Evolutionary conservation across 2,329 filamentous ascomycete species (phyloP).

Genomic region (Cladophialophora exuberans): DNA sequence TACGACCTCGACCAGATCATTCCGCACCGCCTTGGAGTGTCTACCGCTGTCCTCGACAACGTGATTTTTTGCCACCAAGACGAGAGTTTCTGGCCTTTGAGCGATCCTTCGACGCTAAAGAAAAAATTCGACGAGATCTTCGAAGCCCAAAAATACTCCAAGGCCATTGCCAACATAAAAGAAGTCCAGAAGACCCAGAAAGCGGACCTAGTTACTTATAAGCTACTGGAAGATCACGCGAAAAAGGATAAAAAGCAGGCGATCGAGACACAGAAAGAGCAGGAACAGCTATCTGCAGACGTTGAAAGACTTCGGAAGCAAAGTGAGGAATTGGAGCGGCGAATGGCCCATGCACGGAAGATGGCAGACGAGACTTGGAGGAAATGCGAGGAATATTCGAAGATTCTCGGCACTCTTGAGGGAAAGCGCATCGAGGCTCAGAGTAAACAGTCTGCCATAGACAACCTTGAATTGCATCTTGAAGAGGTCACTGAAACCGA

Average conservation of each 20-base stretch:
- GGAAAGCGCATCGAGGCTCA: slow-evolving; percentile 75
- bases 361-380: slow-evolving; percentile 69
- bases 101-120: slow-evolving; percentile 81
- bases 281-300: slow-evolving; percentile 65
- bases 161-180: slow-evolving; percentile 95
- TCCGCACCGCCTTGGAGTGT: slow-evolving; percentile 84
- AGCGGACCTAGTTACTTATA: slow-evolving; percentile 71
- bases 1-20: slow-evolving; percentile 82
- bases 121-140: slow-evolving; percentile 98
- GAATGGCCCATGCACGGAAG: slow-evolving; percentile 47
- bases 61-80: slow-evolving; percentile 99
- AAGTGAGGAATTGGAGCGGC: slow-evolving; percentile 61
- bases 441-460: slow-evolving; percentile 70
- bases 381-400: slow-evolving; percentile 72
- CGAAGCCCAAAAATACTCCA: slow-evolving; percentile 94
- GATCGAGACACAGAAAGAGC: slow-evolving; percentile 69
- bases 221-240: slow-evolving; percentile 74
- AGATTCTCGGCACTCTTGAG: slow-evolving; percentile 73
- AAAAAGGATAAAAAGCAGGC: slow-evolving; percentile 85
- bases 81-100: slow-evolving; percentile 95
- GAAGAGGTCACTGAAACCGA: slow-evolving; percentile 80
- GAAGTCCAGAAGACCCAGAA: slow-evolving; percentile 79
- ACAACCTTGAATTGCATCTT: slow-evolving; percentile 71
- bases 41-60: slow-evolving; percentile 83
- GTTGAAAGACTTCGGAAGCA: slow-evolving; percentile 62